Percentiles rank a stretch among this genome's conserved stretches.
Evolutionary conservation across 139 green algal species (phyloP).

Genomic region (Edaphochlamys debaryana): DNA sequence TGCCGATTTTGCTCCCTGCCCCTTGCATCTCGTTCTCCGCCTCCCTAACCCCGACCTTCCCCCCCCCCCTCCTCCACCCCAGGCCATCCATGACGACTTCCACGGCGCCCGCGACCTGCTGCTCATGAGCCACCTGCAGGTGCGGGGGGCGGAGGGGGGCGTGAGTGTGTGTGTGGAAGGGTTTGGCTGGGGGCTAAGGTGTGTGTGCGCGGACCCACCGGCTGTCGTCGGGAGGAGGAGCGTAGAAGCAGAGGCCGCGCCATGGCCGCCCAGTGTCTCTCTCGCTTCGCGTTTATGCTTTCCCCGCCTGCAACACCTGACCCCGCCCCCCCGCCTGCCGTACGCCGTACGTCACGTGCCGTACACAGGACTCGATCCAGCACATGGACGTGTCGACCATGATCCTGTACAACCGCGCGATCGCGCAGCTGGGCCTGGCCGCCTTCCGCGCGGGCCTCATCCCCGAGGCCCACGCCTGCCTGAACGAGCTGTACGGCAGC

Average conservation of each 20-base stretch:
- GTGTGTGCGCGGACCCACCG: too few relatives aligned
- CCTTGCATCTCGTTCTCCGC: too few relatives aligned
- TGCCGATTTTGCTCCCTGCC: too few relatives aligned
- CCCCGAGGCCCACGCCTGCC: constrained; percentile 87
- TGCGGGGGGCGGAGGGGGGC: constrained; percentile 30
- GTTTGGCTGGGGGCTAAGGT: too few relatives aligned
- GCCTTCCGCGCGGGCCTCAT: constrained; percentile 94
- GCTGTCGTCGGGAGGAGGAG: too few relatives aligned
- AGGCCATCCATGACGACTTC: constrained; percentile 91
- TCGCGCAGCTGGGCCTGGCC: constrained; percentile 95
- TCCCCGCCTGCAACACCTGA: too few relatives aligned
- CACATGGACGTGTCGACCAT: constrained; percentile 96
- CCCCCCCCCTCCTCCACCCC: too few relatives aligned
- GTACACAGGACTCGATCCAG: constrained; percentile 72
- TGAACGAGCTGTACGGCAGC: constrained; percentile 94
- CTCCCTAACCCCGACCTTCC: not conserved
- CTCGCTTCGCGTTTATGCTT: too few relatives aligned
- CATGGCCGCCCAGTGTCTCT: too few relatives aligned
- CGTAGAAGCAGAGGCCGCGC: too few relatives aligned
- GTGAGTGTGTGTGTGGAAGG: not conserved
- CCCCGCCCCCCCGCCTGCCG: too few relatives aligned
- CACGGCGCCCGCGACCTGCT: constrained; percentile 92
- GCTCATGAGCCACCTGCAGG: constrained; percentile 96
- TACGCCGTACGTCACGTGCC: too few relatives aligned
- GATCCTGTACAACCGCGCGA: constrained; percentile 98